phyloP scores from a whole-genome alignment of 371 early-diverging fungal species.

The Haplosporangium sp. region DNA sequence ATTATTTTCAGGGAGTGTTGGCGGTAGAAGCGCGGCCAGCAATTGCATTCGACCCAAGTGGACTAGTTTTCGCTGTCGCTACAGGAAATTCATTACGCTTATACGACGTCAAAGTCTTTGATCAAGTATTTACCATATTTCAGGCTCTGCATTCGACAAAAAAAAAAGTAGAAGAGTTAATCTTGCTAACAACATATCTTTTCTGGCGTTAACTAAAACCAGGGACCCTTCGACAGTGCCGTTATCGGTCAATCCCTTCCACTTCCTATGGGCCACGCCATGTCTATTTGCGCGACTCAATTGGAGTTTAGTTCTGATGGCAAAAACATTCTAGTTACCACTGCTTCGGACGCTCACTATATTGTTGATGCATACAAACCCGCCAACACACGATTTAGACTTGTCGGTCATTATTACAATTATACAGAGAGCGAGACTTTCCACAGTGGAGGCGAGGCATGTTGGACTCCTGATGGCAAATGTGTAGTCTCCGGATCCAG shows the following conservation, averaged over 20 bases:
- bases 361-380: slow-evolving; percentile 80
- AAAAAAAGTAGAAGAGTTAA: neutral
- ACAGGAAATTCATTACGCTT: slow-evolving; percentile 68
- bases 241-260: slow-evolving; percentile 27
- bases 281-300: slow-evolving; percentile 56
- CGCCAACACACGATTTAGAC: slow-evolving; percentile 59
- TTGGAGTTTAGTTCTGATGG: slow-evolving; percentile 84
- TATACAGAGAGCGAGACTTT: slow-evolving; percentile 28
- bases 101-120: slow-evolving; percentile 78
- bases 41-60: slow-evolving; percentile 85
- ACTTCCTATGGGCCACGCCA: slow-evolving; percentile 2
- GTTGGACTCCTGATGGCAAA: slow-evolving; percentile 83
- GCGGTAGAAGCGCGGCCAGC: slow-evolving; percentile 65
- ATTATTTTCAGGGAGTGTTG: slow-evolving; percentile 57
- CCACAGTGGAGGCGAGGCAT: slow-evolving; percentile 65
- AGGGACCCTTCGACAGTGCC: slow-evolving; percentile 56
- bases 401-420: slow-evolving; percentile 65
- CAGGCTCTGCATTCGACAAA: too few species aligned
- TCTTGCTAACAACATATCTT: neutral
- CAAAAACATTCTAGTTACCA: slow-evolving; percentile 77
- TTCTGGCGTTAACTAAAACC: neutral
- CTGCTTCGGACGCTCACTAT: slow-evolving; percentile 71
- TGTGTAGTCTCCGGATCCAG: slow-evolving; percentile 79
- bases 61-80: slow-evolving; percentile 82
- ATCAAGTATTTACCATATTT: slow-evolving; percentile 48